Percentiles rank a stretch among this genome's conserved stretches.
phyloP scores from a whole-genome alignment of 805 yeast species.

The Candida chauliodis region DNA sequence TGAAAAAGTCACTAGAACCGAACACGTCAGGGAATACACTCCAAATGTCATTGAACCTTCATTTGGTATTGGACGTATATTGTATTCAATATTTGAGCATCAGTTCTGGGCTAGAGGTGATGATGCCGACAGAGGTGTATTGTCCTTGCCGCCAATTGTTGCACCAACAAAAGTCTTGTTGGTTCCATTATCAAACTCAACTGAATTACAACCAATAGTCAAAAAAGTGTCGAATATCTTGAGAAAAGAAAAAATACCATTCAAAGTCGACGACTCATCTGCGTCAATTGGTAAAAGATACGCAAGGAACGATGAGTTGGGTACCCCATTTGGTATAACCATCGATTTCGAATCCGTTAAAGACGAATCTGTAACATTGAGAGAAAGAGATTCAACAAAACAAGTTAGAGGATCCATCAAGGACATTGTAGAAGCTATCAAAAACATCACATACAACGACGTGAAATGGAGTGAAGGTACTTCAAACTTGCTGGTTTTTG shows the following conservation, averaged over 20 bases:
- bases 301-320: conserved; percentile 96
- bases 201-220: conserved; percentile 73
- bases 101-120: conserved; percentile 93
- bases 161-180: conserved; percentile 97
- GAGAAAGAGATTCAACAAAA: conserved; percentile 95
- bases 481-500: conserved; percentile 65
- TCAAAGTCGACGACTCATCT: conserved; percentile 94
- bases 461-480: conserved; percentile 86
- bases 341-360: conserved; percentile 90
- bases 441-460: conserved; percentile 70
- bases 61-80: conserved; percentile 96
- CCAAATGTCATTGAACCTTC: conserved; percentile 99
- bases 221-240: conserved; percentile 65
- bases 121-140: conserved; percentile 75
- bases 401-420: conserved; percentile 91
- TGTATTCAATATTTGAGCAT: conserved; percentile 92
- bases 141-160: conserved; percentile 90
- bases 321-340: conserved; percentile 98
- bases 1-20: conserved; percentile 73
- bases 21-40: conserved; percentile 90
- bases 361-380: conserved; percentile 85
- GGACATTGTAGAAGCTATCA: conserved; percentile 68
- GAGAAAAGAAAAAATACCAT: conserved; percentile 80
- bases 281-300: conserved; percentile 98
- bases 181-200: conserved; percentile 88